Percentiles rank a stretch among this genome's conserved stretches.
Conservation (phyloP, 768 basidiomycete genomes). For the Leucocoprinus birnbaumii region DNA sequence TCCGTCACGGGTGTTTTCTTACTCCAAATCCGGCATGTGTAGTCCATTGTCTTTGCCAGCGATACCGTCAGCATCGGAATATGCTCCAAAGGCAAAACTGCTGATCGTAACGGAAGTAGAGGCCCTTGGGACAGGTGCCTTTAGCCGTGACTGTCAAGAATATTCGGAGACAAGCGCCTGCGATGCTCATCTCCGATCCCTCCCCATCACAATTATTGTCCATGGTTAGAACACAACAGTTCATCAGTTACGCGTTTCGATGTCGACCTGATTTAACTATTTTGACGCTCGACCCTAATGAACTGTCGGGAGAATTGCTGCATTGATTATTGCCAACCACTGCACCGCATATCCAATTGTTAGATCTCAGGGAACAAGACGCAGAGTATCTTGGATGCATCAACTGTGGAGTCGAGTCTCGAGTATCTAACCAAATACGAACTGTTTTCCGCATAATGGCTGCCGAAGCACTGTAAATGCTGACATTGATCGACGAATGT, state of each 20-base stretch:
- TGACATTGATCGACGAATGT: neutral
- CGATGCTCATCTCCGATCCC: neutral
- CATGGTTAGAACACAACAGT: neutral
- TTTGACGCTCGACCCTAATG: neutral
- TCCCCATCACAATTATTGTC: neutral
- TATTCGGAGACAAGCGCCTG: neutral
- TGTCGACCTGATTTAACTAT: neutral
- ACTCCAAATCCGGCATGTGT: neutral
- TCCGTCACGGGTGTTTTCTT: neutral
- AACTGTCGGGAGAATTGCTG: too few species aligned
- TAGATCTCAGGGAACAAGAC: neutral
- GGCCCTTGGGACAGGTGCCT: neutral
- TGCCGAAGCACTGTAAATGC: neutral
- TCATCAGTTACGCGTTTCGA: neutral
- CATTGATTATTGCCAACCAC: too few species aligned
- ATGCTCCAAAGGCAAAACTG: neutral
- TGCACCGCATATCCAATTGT: too few species aligned
- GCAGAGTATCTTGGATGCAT: neutral
- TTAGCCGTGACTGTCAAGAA: neutral
- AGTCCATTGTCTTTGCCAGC: neutral
- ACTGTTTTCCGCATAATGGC: neutral
- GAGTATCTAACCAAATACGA: neutral
- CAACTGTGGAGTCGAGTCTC: neutral
- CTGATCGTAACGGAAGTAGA: neutral
- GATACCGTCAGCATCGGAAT: slow-evolving; percentile 7